Conservation (phyloP, 2,329 filamentous ascomycete species). For the Diplocarpon mali region DNA sequence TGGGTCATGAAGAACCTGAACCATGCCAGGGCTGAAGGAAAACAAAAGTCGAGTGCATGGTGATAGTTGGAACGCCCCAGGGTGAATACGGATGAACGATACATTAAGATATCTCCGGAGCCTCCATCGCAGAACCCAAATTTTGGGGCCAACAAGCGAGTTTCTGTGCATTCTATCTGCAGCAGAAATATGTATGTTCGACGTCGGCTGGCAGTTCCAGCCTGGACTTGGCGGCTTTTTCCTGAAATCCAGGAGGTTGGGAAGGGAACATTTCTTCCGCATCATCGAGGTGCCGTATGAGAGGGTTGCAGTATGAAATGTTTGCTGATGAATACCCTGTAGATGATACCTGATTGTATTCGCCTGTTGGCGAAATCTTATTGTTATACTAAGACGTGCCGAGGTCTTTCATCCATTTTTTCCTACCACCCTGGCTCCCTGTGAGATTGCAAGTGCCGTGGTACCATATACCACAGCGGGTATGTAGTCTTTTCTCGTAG, state of each 20-base stretch:
- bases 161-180: slow-evolving; percentile 8
- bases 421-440: neutral
- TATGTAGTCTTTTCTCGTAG: too few relatives aligned
- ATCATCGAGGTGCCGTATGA: too few relatives aligned
- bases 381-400: slow-evolving; percentile 6
- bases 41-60: slow-evolving; percentile 14
- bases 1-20: slow-evolving; percentile 38
- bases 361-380: slow-evolving; percentile 4
- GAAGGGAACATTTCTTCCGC: too few relatives aligned
- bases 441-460: too few relatives aligned
- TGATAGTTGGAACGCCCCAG: slow-evolving; percentile 3
- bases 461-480: too few relatives aligned
- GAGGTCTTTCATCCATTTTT: neutral
- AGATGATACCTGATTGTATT: slow-evolving; percentile 8
- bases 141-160: slow-evolving; percentile 1
- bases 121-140: neutral
- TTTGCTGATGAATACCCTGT: neutral
- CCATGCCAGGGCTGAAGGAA: slow-evolving; percentile 21
- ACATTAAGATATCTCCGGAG: slow-evolving; percentile 13
- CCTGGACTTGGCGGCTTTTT: too few relatives aligned
- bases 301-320: slow-evolving; percentile 1
- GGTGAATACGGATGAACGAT: slow-evolving; percentile 4
- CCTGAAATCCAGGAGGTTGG: too few relatives aligned
- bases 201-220: too few relatives aligned
- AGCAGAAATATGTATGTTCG: too few relatives aligned